Evolutionary conservation across 2,329 filamentous ascomycete genomes (phyloP), one percentile per base, ranked within the genome.

Genomic region (Tolypocladium tropicale): DNA sequence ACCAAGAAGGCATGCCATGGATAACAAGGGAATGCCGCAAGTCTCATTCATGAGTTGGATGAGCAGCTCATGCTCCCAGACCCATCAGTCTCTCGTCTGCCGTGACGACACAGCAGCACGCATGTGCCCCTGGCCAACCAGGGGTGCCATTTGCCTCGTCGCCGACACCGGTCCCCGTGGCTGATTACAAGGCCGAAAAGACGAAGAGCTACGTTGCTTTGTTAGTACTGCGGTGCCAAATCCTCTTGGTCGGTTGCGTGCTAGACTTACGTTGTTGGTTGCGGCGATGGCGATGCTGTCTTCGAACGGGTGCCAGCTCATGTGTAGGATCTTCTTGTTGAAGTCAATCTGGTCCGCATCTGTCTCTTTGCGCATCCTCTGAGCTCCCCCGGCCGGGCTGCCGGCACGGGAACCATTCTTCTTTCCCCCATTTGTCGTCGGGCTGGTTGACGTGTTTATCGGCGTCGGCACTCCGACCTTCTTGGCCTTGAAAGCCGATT

Each of bases 301-400:
- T 76, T 99, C 94, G 67, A 95, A 96, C 52, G 94, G 94, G 84
- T 99, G 94, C 94, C 94, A 99, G 76, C 93, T 97, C 94, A 99
- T 99, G 73, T 99, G 94, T 70, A 99, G 73, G 67, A 99, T 99
- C 83, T 99, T 99, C 83, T 97, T 99, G 82, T 97, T 97, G 76
- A 97, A 99, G 74, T 99, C 94, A 73, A 97, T 97, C 77, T 97
- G 93, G 73, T 99, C 93, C 57, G 94, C 94, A 73, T 99, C 94
- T 54, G 94, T 99, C 78, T 99, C 94, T 77, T 96, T 97, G 68
- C 92, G 87, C 94, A 99, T 97, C 65, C 94, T 84, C 70, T 94
- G 90, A 49, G 81, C 78, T 53, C 84, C 85, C 53, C 84, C 85
- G 36, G 89, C 89, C 58, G 94, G 93, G 71, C 92, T 96, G 63